Evolutionary conservation across 257 asterid genomes (phyloP), one percentile per base, ranked within the genome.

Genomic region (Petunia secreta): DNA sequence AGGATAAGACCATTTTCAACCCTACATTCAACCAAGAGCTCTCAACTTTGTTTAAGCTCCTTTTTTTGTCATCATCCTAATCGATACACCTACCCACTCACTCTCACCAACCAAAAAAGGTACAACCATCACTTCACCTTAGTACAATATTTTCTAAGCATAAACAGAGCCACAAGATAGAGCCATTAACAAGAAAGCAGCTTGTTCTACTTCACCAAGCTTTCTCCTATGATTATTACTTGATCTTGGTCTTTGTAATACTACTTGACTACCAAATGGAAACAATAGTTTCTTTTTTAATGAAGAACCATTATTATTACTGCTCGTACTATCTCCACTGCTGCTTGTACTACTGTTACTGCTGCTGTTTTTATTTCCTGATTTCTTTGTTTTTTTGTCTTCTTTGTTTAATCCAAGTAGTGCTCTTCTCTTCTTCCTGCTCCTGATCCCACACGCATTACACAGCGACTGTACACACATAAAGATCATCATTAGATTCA

Each of bases 391-490:
- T 34, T 89, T 95, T 83, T 90, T 92, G 3, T 92, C 99, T 0
- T 92, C 94, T 82, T 92, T 92, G 41, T 89, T 80, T 2, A 91
- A 79, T 0, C 98, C 98, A 85, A 93, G 74, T 0, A 93, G 82
- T 6, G 98, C 98, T 83, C 99, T 92, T 39, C 97, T 89, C 92
- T 90, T 95, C 78, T 95, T 95, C 53, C 99, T 86, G 89, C 97
- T 95, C 75, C 97, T 86, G 55, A 93, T 95, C 87, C 99, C 98
- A 90, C 98, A 95, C 62, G 98, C 99, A 87, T 95, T 93, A 86
- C 99, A 95, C 69, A 95, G 84, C 2, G 99, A 92, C 98, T 93
- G 93, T 87, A 89, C 74, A 34, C 73, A 83, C 43, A 73, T 43
- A 57, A 85, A 37, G 62, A 62, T 5, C 11, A 8, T 53, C 14